A percentile compares a stretch with the other conserved stretches of the same genome.
Evolutionary conservation across 129 eudicot species (phyloP).

Genomic region (Sambucus nigra): DNA sequence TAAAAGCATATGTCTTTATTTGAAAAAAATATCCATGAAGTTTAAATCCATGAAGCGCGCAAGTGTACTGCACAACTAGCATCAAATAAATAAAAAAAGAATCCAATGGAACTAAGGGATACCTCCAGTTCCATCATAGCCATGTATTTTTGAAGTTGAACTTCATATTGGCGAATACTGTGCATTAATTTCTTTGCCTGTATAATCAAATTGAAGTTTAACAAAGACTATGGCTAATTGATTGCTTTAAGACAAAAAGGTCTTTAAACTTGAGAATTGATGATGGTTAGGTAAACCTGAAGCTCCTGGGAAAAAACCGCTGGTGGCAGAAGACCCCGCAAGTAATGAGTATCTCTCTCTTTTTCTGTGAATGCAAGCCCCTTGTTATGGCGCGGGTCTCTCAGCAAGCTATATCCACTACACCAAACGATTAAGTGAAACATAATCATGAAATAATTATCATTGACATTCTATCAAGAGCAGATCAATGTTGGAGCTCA

Average conservation of each 20-base stretch:
- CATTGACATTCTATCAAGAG: too few relatives aligned
- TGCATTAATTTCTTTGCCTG: conserved; percentile 91
- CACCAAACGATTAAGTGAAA: neutral
- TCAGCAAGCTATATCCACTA: conserved; percentile 80
- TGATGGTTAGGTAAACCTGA: conserved; percentile 39
- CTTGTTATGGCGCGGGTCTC: conserved; percentile 90
- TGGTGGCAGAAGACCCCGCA: conserved; percentile 86
- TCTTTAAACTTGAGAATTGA: neutral
- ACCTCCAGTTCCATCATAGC: conserved; percentile 97
- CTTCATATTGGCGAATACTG: conserved; percentile 64
- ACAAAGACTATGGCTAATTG: neutral
- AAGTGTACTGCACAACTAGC: too few relatives aligned
- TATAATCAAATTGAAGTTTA: neutral
- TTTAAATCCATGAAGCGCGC: too few relatives aligned
- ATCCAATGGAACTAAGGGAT: conserved; percentile 8
- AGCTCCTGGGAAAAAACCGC: conserved; percentile 49
- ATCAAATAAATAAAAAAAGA: neutral
- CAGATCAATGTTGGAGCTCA: too few relatives aligned
- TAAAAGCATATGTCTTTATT: too few relatives aligned
- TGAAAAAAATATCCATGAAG: too few relatives aligned
- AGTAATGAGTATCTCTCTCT: conserved; percentile 87
- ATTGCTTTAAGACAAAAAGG: neutral
- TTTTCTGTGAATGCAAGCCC: conserved; percentile 84
- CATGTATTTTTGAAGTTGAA: conserved; percentile 79
- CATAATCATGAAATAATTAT: neutral